These are phyloP conservation scores for Nigrospora sphaerica DNA, from an alignment of 2,329 filamentous ascomycete species.

Conservation along the genomic window DNA sequence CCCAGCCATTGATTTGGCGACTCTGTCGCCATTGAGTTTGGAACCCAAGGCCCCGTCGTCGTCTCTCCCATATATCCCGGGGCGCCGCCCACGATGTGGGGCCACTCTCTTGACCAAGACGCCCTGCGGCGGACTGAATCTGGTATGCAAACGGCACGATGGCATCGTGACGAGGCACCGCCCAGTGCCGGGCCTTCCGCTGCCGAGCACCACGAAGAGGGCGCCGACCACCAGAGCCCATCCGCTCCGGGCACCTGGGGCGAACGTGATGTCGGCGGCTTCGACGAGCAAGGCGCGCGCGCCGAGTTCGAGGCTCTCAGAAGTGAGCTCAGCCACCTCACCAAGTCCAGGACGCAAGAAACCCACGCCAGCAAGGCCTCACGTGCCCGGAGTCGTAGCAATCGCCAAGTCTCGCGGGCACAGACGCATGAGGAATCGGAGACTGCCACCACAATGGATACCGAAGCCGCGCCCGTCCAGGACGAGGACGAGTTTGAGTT, in stretches of 20 bases:
- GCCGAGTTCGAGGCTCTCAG: constrained; percentile 27
- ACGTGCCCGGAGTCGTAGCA: constrained; percentile 1
- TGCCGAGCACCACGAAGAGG: neutral
- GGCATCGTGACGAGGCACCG: constrained; percentile 14
- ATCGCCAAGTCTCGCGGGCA: constrained; percentile 3
- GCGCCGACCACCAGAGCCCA: constrained; percentile 1
- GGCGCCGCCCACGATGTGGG: constrained; percentile 20
- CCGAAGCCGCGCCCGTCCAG: constrained; percentile 24
- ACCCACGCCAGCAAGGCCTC: constrained; percentile 18
- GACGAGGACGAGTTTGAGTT: constrained; percentile 60
- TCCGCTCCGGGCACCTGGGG: constrained; percentile 26
- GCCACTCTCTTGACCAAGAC: constrained; percentile 21
- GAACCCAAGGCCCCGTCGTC: no score
- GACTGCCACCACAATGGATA: constrained; percentile 18
- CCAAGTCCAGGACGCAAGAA: constrained; percentile 25
- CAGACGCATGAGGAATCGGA: constrained; percentile 4
- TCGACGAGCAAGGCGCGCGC: constrained; percentile 24
- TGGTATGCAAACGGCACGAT: constrained; percentile 15
- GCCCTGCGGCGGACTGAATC: constrained; percentile 24
- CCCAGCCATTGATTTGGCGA: no score
- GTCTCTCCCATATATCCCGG: no score
- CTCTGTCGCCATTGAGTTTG: no score
- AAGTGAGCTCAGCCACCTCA: constrained; percentile 24
- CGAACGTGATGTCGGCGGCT: constrained; percentile 25
- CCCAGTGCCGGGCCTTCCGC: constrained; percentile 6